Evolutionary conservation across 2,329 filamentous ascomycete species (phyloP).

Genomic region (Alternaria ethzedia): DNA sequence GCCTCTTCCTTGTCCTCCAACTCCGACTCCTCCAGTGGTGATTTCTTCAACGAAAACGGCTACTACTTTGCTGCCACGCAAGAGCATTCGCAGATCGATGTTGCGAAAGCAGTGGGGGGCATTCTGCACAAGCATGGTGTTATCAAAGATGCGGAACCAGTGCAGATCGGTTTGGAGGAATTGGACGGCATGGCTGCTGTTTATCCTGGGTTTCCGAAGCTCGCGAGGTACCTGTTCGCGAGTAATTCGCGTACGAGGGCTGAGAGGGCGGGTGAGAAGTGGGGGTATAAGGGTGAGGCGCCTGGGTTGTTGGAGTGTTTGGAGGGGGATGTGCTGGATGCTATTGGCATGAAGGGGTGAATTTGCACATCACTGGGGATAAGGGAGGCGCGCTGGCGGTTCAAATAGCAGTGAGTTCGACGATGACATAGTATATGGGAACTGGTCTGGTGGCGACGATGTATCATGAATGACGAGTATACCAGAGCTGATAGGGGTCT

Average conservation of each 20-base stretch:
- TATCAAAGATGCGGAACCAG: constrained; percentile 28
- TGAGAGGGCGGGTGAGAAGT: constrained; percentile 57
- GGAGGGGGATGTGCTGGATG: constrained; percentile 33
- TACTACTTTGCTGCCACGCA: constrained; percentile 57
- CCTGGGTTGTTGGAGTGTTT: constrained; percentile 55
- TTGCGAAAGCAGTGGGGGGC: constrained; percentile 19
- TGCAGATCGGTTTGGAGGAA: constrained; percentile 28
- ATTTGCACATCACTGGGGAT: background rate
- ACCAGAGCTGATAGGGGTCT: too few relatives aligned
- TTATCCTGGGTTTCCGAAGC: constrained; percentile 18
- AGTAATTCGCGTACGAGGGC: constrained; percentile 65
- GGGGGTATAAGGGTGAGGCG: constrained; percentile 64
- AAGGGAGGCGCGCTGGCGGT: background rate
- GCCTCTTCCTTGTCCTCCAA: constrained; percentile 17
- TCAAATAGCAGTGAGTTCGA: background rate
- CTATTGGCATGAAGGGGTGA: background rate
- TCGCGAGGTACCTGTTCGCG: constrained; percentile 46
- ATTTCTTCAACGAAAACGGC: constrained; percentile 62
- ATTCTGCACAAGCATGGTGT: constrained; percentile 19
- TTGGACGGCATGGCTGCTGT: constrained; percentile 35
- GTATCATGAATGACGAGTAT: background rate
- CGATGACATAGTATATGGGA: background rate
- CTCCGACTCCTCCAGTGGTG: too few relatives aligned
- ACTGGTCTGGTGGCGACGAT: background rate
- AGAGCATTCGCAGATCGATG: constrained; percentile 37